These are phyloP conservation scores for Coemansia sp. DNA, from an alignment of 192 early-diverging fungal genomes.

Conservation along the genomic window DNA sequence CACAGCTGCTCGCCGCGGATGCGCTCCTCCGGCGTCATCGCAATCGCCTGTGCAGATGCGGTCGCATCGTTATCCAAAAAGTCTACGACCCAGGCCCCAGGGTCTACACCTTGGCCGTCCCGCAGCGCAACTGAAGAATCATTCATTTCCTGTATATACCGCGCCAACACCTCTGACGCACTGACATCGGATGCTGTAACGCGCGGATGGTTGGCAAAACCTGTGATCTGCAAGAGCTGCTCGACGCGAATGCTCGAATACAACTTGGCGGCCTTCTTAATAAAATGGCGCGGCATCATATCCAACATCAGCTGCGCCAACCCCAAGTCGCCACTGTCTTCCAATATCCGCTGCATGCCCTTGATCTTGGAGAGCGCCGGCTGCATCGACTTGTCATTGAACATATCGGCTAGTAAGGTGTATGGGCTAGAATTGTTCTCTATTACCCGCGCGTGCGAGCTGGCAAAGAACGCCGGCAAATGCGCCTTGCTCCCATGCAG, in stretches of 20 bases:
- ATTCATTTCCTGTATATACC: conserved; percentile 27
- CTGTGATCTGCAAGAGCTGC: conserved; percentile 23
- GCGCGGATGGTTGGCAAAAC: conserved; percentile 28
- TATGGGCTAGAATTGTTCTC: conserved; percentile 23
- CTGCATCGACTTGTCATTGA: conserved; percentile 8
- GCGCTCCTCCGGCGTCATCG: background rate
- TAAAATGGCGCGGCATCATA: conserved; percentile 27
- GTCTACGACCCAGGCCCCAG: conserved; percentile 9
- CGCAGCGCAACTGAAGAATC: conserved; percentile 24
- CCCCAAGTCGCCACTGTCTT: conserved; percentile 18
- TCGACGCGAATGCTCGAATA: conserved; percentile 28
- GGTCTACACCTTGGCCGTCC: background rate
- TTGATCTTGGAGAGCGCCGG: conserved; percentile 1
- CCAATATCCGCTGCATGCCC: conserved; percentile 14
- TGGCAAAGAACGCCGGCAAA: conserved; percentile 34
- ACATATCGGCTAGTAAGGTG: conserved; percentile 22
- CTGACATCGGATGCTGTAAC: background rate
- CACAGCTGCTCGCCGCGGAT: conserved; percentile 22
- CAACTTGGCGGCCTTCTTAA: conserved; percentile 13
- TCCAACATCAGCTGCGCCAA: conserved; percentile 14
- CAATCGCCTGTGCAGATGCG: conserved; percentile 1
- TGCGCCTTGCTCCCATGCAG: conserved; percentile 9
- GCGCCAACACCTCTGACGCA: conserved; percentile 13
- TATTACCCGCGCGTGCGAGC: conserved; percentile 20
- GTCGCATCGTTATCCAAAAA: conserved; percentile 10